A percentile compares a stretch with the other conserved stretches of the same genome.
phyloP scores from a whole-genome alignment of 768 basidiomycete species.

The Rhizopogon rudus region DNA sequence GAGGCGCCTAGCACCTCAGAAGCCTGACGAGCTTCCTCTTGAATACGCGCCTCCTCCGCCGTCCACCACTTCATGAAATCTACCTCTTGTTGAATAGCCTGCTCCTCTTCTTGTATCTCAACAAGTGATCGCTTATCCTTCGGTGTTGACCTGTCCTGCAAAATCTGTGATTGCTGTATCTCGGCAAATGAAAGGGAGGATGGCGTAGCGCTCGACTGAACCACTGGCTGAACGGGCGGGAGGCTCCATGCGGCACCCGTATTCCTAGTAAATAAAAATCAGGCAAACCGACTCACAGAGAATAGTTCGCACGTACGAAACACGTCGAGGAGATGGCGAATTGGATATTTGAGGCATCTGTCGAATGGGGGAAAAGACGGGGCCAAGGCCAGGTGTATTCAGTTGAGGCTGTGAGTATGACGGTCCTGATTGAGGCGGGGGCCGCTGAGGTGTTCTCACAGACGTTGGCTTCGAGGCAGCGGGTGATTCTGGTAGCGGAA shows the following conservation, averaged over 20 bases:
- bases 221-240: conserved; percentile 46
- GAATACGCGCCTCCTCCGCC: conserved; percentile 72
- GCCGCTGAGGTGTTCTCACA: conserved; percentile 7
- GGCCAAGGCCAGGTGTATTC: conserved; percentile 43
- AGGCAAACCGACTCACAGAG: neutral
- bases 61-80: conserved; percentile 91
- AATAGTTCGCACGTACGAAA: conserved; percentile 38
- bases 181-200: conserved; percentile 63
- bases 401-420: conserved; percentile 19
- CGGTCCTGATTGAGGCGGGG: conserved; percentile 8
- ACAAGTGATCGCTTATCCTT: conserved; percentile 61
- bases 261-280: conserved; percentile 6
- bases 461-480: neutral
- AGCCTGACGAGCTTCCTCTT: conserved; percentile 29
- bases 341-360: conserved; percentile 30
- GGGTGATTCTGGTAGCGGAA: neutral
- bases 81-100: conserved; percentile 56
- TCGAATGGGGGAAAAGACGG: conserved; percentile 58
- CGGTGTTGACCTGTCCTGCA: conserved; percentile 36
- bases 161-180: conserved; percentile 78
- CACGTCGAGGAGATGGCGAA: conserved; percentile 33
- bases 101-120: conserved; percentile 87
- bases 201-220: conserved; percentile 21
- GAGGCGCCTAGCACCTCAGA: neutral
- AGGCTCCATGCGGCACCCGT: conserved; percentile 58